phyloP scores from a whole-genome alignment of 306 rosid species.

The Cicer chorassanicum region DNA sequence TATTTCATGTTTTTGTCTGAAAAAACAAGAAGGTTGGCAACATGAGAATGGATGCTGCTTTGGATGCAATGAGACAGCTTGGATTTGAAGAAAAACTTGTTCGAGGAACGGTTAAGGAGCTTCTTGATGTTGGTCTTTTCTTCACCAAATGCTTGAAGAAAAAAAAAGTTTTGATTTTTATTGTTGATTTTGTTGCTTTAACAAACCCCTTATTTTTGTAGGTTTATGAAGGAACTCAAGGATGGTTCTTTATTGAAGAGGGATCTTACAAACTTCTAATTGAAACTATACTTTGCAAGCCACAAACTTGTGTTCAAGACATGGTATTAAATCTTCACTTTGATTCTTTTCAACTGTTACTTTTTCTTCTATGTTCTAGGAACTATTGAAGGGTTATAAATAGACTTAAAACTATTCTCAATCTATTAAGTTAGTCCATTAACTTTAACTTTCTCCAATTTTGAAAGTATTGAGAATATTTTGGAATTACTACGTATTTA shows the following conservation, averaged over 20 bases:
- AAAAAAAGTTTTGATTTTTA: background rate
- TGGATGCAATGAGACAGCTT: conserved; percentile 48
- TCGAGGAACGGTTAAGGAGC: conserved; percentile 45
- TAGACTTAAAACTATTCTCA: too few relatives aligned
- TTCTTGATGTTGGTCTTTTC: conserved; percentile 48
- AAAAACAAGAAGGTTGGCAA: conserved; percentile 20
- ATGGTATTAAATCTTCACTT: conserved; percentile 21
- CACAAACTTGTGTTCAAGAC: conserved; percentile 21
- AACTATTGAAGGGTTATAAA: too few relatives aligned
- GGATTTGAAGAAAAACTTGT: conserved; percentile 44
- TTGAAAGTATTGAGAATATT: too few relatives aligned
- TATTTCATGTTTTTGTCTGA: conserved; percentile 16
- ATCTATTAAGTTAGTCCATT: too few relatives aligned
- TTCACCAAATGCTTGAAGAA: background rate
- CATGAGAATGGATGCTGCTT: conserved; percentile 52
- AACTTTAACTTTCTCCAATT: too few relatives aligned
- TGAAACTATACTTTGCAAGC: conserved; percentile 51
- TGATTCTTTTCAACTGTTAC: too few relatives aligned
- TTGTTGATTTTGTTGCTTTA: background rate
- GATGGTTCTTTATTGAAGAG: conserved; percentile 59
- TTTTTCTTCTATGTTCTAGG: too few relatives aligned
- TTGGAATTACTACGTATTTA: too few relatives aligned
- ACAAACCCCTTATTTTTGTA: background rate
- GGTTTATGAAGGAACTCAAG: conserved; percentile 57
- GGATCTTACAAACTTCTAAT: conserved; percentile 49